Conservation (phyloP, 345 rosid genomes). For the Eucalyptus grandis region DNA sequence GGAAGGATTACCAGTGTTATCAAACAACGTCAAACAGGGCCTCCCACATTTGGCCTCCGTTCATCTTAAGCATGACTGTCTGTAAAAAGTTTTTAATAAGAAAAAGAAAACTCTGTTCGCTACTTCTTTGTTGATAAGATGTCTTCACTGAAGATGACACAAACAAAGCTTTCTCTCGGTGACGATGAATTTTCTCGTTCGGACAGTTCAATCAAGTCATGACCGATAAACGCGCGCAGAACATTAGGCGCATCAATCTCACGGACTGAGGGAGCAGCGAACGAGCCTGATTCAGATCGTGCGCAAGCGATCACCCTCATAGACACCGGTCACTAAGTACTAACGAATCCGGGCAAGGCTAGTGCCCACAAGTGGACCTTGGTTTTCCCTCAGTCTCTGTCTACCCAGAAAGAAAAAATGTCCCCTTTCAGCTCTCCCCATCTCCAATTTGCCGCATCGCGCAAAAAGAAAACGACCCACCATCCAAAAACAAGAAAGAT, state of each 20-base stretch:
- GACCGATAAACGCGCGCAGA: background rate
- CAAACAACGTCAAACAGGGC: background rate
- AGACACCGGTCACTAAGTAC: background rate
- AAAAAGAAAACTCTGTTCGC: background rate
- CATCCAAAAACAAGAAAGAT: background rate
- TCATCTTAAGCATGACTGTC: background rate
- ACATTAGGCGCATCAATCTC: background rate
- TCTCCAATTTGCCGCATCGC: background rate
- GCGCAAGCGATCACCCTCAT: background rate
- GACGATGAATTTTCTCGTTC: background rate
- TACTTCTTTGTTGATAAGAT: background rate
- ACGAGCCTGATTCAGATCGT: background rate
- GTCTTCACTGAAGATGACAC: background rate
- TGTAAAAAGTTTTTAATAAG: background rate
- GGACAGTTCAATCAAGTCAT: background rate
- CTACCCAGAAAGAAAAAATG: background rate
- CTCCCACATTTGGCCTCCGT: background rate
- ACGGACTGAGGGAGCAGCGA: background rate
- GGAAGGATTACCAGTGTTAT: background rate
- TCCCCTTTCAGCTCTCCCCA: background rate
- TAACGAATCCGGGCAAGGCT: background rate
- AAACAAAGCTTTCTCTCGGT: background rate
- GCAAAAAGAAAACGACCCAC: background rate
- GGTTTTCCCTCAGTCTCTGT: background rate
- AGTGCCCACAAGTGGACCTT: background rate